Evolutionary conservation across 2,329 filamentous ascomycete species (phyloP), one percentile per base, ranked within the genome.

Genomic region (Thermomyces lanuginosus): DNA sequence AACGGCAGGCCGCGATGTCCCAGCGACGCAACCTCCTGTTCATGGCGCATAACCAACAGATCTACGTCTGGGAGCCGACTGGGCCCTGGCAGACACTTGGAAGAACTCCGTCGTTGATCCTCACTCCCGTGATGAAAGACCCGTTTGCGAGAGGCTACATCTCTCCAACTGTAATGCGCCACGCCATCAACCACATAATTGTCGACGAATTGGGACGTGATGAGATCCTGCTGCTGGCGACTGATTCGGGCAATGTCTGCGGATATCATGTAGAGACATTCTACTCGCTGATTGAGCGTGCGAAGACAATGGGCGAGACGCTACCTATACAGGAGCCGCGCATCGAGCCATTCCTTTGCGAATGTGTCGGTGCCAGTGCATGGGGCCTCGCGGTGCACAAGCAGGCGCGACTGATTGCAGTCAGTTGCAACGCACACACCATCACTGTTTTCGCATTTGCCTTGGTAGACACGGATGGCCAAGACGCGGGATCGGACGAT

Each of bases 331-430:
- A 55, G 29, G 36, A 41, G n/a, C 31, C 44, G 5, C 45, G 49
- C 25, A 41, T 60, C 9, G 45, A 45, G 10, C 53, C 56, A 2
- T 79, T 92, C 43, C 79, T 92, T 31, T 69, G 72, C 32, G 68
- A 77, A 19, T 83, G 78, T 44, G 82, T 92, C 2, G 69, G 69
- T 1, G 57, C 55, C 13, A 86, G 80, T 33, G 86, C 84, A 2
- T 98, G 89, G 89, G 89, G 86, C 0, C 53, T 92, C 24, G 76
- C 82, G 5, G 65, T 92, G 7, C 86, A 95, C 48, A 65, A 70
- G 34, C 59, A 73, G 35, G 81, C 80, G n/a, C 72, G 84, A 0
- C 59, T 93, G 34, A 76, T 98, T 35, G 89, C 86, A 1, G 75
- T 91, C 20, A 80, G 78, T 40, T 73, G 79, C 0, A 98, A 98